phyloP scores from a whole-genome alignment of 176 grass and related monocot species.

The Triticum turgidum region DNA sequence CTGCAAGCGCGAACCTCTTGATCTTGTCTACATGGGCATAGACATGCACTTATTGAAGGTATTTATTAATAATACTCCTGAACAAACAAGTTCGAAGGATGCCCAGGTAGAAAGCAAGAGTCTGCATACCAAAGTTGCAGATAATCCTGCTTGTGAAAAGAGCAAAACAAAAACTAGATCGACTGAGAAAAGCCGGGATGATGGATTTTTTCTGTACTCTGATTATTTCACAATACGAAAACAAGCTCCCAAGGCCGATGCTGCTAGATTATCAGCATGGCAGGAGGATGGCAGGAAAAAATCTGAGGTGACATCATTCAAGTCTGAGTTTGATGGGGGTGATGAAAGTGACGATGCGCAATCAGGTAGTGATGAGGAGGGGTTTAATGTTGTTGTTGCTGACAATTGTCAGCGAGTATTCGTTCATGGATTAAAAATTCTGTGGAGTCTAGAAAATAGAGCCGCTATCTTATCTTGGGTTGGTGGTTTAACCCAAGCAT shows the following conservation, averaged over 20 bases:
- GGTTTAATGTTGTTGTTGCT: constrained; percentile 90
- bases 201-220: constrained; percentile 81
- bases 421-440: constrained; percentile 89
- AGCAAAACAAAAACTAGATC: constrained; percentile 50
- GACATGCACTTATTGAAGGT: constrained; percentile 81
- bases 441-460: constrained; percentile 94
- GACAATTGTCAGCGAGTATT: constrained; percentile 95
- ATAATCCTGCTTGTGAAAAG: constrained; percentile 47
- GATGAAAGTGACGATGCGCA: constrained; percentile 63
- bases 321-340: constrained; percentile 62
- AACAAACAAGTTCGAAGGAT: constrained; percentile 48
- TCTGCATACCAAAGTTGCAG: constrained; percentile 37
- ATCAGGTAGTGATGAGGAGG: constrained; percentile 92
- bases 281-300: constrained; percentile 81
- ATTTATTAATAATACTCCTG: constrained; percentile 54
- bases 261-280: constrained; percentile 76
- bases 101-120: constrained; percentile 45
- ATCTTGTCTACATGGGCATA: constrained; percentile 95
- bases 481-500: constrained; percentile 82
- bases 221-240: constrained; percentile 95
- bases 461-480: constrained; percentile 69
- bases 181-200: constrained; percentile 65
- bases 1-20: constrained; percentile 91
- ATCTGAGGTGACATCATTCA: constrained; percentile 43
- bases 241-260: constrained; percentile 91